A percentile compares a stretch with the other conserved stretches of the same genome.
Conservation (phyloP, 2,329 filamentous ascomycete species). For the Microdochium bolleyi region DNA sequence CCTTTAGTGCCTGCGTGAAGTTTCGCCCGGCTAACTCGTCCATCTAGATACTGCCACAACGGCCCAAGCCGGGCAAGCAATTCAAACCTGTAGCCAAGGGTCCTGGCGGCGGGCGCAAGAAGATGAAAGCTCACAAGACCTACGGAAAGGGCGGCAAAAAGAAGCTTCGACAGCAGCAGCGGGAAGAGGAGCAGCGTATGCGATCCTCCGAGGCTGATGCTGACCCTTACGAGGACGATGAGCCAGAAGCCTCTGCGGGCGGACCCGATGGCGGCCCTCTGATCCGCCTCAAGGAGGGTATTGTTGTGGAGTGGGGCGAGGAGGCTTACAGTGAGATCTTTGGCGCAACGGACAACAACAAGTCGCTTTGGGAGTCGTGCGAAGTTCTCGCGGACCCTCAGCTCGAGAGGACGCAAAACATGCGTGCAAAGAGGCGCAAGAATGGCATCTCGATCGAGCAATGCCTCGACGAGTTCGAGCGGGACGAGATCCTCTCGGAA, state of each 20-base stretch:
- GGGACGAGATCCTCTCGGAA: slow-evolving; percentile 86
- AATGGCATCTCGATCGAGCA: slow-evolving; percentile 79
- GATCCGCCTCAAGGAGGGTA: slow-evolving; percentile 72
- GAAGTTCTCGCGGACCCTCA: slow-evolving; percentile 53
- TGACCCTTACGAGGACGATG: slow-evolving; percentile 11
- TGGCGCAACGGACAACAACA: slow-evolving; percentile 17
- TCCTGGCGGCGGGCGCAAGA: slow-evolving; percentile 32
- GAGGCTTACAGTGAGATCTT: slow-evolving; percentile 68
- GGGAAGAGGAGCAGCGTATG: slow-evolving; percentile 16
- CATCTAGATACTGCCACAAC: slow-evolving; percentile 7
- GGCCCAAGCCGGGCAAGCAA: slow-evolving; percentile 6
- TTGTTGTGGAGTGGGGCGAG: slow-evolving; percentile 79
- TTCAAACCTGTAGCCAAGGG: slow-evolving; percentile 5
- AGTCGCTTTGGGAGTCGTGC: slow-evolving; percentile 42
- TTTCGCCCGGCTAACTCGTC: not conserved
- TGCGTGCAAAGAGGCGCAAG: slow-evolving; percentile 58
- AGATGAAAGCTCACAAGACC: slow-evolving; percentile 34
- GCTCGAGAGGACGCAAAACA: slow-evolving; percentile 54
- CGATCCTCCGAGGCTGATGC: slow-evolving; percentile 5
- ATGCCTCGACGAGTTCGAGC: slow-evolving; percentile 90
- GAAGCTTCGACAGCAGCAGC: slow-evolving; percentile 16
- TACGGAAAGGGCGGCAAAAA: slow-evolving; percentile 43
- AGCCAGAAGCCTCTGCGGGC: slow-evolving; percentile 24
- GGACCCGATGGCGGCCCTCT: slow-evolving; percentile 49
- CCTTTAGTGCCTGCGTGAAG: not conserved